Evolutionary conservation across 129 eudicot species (phyloP), one percentile per base, ranked within the genome.

Genomic region (Tagetes patula): DNA sequence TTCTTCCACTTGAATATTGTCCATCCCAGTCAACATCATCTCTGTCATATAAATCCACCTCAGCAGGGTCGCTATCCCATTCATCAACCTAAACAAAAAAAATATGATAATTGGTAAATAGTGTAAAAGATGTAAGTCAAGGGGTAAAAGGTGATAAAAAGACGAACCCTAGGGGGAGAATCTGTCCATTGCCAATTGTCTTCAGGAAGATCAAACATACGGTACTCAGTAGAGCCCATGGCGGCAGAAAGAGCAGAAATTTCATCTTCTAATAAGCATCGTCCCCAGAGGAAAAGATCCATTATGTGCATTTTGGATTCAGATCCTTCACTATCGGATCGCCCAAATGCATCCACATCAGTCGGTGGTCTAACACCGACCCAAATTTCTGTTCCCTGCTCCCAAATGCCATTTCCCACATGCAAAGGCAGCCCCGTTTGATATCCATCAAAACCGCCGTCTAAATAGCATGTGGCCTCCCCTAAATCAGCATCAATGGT

Each of bases 31-130:
- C 99, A 8, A 90, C 93, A 70, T 94, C 99, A 63, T 94, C 99
- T 73, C 97, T 81, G 53, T 94, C 99, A 39, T 88, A 94, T 43
- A 94, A 83, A 85, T 94, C 99, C 56, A 94, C 99, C 52, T 90
- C 99, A 49, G 97, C 99, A 46, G 97, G 99, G 77, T 90, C 99
- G 63, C 99, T 94, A 67, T 94, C 99, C 97, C 99, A 94, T 53
- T 88, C 99, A 61, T 94, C 96, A 78, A 86, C 96, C 98, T 94
- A 73, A 41, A 3, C 8, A 11, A n/a, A 77, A 45, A 46, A 42
- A 50, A 10, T 33, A 36, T 55, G 62, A 55, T 55, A 39, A 80
- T 55, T 42, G 32, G 0, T 27, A 38, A 61, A 7, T 50, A 14
- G 32, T 3, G 47, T 66, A 65, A 12, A 53, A 50, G 45, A 55